These are phyloP conservation scores for Kwoniella europaea DNA, from an alignment of 768 basidiomycete genomes.

Conservation along the genomic window DNA sequence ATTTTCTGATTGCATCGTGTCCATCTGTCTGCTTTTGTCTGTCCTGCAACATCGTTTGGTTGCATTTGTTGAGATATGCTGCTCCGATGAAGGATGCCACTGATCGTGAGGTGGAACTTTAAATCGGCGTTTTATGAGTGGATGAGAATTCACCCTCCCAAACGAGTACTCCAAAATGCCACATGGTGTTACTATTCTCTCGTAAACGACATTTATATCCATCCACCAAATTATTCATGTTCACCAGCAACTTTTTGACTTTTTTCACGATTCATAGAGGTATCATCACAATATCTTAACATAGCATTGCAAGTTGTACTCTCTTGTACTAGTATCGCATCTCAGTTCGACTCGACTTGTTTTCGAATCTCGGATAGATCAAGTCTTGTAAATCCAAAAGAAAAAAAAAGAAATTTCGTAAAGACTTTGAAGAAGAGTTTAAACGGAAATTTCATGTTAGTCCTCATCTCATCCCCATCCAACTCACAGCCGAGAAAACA, in stretches of 20 bases:
- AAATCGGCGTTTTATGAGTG: constrained; percentile 18
- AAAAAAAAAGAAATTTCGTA: background rate
- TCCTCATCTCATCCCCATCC: background rate
- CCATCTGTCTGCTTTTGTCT: background rate
- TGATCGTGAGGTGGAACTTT: constrained; percentile 5
- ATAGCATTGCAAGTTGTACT: constrained; percentile 19
- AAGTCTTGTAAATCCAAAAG: background rate
- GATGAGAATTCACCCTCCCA: background rate
- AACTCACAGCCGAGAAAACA: background rate
- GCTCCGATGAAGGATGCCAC: background rate
- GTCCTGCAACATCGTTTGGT: no score
- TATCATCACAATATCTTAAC: background rate
- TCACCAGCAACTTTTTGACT: background rate
- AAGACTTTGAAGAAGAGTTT: background rate
- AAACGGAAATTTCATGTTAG: constrained; percentile 11
- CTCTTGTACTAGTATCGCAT: constrained; percentile 22
- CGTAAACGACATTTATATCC: background rate
- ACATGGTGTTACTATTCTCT: background rate
- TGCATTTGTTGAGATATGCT: no score
- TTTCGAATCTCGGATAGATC: background rate
- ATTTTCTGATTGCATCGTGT: constrained; percentile 1
- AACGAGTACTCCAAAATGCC: constrained; percentile 3
- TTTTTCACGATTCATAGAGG: background rate
- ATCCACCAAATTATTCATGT: background rate
- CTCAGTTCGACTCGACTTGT: background rate